Evolutionary conservation across 1,284 basidiomycete genomes (phyloP).

Genomic region (Cryptococcus sp.): DNA sequence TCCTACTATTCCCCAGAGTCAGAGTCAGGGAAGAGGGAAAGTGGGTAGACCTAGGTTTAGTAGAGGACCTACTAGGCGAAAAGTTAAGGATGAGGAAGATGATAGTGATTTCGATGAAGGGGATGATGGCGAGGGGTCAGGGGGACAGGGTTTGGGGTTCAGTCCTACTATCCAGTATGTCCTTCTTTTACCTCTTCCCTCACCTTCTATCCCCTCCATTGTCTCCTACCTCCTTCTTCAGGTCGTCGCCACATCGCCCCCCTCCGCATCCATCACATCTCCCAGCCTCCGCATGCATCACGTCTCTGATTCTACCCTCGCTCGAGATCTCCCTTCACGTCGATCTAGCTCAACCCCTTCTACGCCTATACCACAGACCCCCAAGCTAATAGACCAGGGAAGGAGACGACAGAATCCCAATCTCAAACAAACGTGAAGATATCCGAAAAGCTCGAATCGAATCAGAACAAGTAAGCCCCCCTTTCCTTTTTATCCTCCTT

Average conservation of each 20-base stretch:
- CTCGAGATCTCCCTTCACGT: too few relatives aligned
- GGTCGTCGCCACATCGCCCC: too few relatives aligned
- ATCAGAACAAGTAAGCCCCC: conserved; percentile 39
- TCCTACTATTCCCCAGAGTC: conserved; percentile 1
- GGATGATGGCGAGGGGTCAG: conserved; percentile 5
- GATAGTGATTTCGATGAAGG: conserved; percentile 12
- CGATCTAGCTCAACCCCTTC: too few relatives aligned
- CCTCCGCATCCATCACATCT: too few relatives aligned
- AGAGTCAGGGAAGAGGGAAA: conserved; percentile 2
- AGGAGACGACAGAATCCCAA: conserved; percentile 10
- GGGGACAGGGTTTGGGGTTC: conserved; percentile 5
- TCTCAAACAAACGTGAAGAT: conserved; percentile 19
- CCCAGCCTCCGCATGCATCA: too few relatives aligned
- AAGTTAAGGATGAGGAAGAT: conserved; percentile 12
- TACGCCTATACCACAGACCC: too few relatives aligned
- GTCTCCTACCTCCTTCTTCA: too few relatives aligned
- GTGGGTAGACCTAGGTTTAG: background rate
- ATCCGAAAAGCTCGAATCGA: conserved; percentile 30
- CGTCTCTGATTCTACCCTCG: too few relatives aligned
- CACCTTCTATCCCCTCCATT: too few relatives aligned
- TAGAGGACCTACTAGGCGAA: conserved; percentile 1
- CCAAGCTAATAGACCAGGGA: conserved; percentile 3
- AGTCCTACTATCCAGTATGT: conserved; percentile 1
- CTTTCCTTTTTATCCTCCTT: conserved; percentile 5
- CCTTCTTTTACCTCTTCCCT: too few relatives aligned